These are phyloP conservation scores for bread wheat (Triticum aestivum) DNA, from an alignment of 176 grass and related monocot species.

Conservation along the genomic window DNA sequence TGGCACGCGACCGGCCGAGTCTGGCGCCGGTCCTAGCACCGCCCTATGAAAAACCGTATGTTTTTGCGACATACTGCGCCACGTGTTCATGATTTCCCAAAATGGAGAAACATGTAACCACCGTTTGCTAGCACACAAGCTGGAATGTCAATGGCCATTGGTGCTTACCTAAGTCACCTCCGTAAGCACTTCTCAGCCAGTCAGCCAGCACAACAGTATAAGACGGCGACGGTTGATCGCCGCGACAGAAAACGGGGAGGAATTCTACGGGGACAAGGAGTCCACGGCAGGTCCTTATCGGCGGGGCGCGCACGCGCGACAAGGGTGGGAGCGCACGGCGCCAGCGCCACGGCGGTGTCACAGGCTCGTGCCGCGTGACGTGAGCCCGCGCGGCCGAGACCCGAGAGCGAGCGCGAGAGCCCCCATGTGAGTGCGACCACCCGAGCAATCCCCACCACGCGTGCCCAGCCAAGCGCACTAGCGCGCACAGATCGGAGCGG, in stretches of 20 bases:
- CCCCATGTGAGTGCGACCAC: conserved; percentile 45
- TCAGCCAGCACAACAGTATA: neutral
- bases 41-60: too few species aligned
- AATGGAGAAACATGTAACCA: too few species aligned
- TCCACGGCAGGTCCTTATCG: neutral
- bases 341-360: neutral
- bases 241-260: neutral
- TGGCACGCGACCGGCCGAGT: too few species aligned
- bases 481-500: conserved; percentile 31
- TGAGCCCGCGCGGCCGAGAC: neutral
- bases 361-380: conserved; percentile 11
- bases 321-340: conserved; percentile 10
- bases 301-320: conserved; percentile 8
- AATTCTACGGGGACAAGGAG: neutral
- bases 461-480: neutral
- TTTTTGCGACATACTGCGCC: too few species aligned
- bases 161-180: too few species aligned
- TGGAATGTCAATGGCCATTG: too few species aligned
- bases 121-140: too few species aligned
- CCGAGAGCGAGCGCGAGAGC: neutral
- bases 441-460: conserved; percentile 32
- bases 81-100: too few species aligned
- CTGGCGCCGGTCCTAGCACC: too few species aligned
- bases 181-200: too few species aligned
- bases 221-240: neutral